Conservation (phyloP, 2,329 filamentous ascomycete genomes). For the Fusarium liriodendri region DNA sequence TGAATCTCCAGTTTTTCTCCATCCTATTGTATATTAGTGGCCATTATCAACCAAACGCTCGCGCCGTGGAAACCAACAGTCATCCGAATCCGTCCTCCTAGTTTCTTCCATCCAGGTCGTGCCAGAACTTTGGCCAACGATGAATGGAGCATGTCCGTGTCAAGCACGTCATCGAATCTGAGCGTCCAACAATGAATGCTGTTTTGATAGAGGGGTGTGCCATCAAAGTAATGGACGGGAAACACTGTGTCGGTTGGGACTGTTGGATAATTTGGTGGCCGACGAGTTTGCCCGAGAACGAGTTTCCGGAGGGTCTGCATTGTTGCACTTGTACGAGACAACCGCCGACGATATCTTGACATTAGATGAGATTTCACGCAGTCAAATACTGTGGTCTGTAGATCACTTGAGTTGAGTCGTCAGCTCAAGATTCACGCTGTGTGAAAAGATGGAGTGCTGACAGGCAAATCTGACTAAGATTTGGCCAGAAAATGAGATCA, state of each 20-base stretch:
- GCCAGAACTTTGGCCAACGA: conserved; percentile 22
- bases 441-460: neutral
- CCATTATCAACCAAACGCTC: fast-evolving
- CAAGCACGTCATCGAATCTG: conserved; percentile 42
- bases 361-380: neutral
- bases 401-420: neutral
- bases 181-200: conserved; percentile 14
- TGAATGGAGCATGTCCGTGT: conserved; percentile 48
- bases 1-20: conserved; percentile 47
- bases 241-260: conserved; percentile 16
- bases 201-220: conserved; percentile 14
- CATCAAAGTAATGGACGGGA: conserved; percentile 21
- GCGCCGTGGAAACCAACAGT: neutral
- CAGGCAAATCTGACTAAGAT: neutral
- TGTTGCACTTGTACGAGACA: neutral
- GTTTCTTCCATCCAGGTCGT: conserved; percentile 55
- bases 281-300: conserved; percentile 7
- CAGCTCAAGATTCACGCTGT: neutral
- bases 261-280: neutral
- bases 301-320: conserved; percentile 3
- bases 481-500: neutral
- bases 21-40: neutral
- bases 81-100: conserved; percentile 50
- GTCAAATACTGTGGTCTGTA: neutral
- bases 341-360: neutral